Conservation (phyloP, 805 yeast genomes). For the Metschnikowia henanensis region DNA sequence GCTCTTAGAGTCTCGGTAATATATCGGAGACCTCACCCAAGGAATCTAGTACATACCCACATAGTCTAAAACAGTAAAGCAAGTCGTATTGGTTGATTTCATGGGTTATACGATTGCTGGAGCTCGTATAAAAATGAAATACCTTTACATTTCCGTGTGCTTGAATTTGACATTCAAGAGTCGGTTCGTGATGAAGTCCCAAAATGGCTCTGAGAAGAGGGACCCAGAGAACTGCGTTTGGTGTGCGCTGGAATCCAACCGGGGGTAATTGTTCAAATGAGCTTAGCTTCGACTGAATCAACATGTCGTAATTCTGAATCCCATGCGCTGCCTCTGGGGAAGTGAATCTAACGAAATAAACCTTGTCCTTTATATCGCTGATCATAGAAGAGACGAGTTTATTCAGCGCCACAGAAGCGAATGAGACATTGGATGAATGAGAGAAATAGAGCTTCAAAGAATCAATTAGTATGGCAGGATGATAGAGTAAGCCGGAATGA, state of each 20-base stretch:
- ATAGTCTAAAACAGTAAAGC: slow-evolving; percentile 15
- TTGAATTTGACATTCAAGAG: not conserved
- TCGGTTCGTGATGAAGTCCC: slow-evolving; percentile 6
- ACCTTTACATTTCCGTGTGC: not conserved
- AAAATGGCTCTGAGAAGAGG: slow-evolving; percentile 17
- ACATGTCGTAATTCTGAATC: not conserved
- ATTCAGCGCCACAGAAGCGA: slow-evolving; percentile 10
- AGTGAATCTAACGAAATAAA: slow-evolving; percentile 8
- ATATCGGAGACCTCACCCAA: not conserved
- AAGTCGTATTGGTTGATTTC: slow-evolving; percentile 17
- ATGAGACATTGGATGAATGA: slow-evolving; percentile 10
- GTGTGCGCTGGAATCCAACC: not conserved
- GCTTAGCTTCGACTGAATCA: slow-evolving; percentile 2
- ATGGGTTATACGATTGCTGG: slow-evolving; percentile 1
- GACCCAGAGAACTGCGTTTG: slow-evolving; percentile 20
- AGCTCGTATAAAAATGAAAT: slow-evolving; percentile 1
- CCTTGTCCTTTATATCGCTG: not conserved
- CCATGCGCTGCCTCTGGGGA: not conserved
- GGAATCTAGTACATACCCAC: slow-evolving; percentile 13
- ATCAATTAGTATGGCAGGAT: slow-evolving; percentile 6
- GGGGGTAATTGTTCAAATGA: not conserved
- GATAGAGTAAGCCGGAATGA: slow-evolving; percentile 13
- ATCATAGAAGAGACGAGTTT: not conserved
- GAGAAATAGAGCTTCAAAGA: slow-evolving; percentile 8
- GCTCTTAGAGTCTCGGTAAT: slow-evolving; percentile 5